These are phyloP conservation scores for Exophiala phaeomuriformis DNA, from an alignment of 2,329 filamentous ascomycete species.

Conservation along the genomic window DNA sequence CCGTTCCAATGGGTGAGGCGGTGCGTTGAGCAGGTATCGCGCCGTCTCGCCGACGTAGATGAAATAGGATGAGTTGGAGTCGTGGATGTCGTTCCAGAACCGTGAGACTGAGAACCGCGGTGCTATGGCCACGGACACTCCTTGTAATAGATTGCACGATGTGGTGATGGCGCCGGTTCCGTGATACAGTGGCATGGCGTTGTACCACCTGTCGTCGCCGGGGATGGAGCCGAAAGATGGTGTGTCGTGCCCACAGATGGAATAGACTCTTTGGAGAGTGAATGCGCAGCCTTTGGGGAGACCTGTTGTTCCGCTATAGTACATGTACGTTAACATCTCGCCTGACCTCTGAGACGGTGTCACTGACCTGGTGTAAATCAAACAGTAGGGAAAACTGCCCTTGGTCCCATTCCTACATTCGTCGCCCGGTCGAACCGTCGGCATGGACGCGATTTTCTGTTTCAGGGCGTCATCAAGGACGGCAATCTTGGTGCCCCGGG, in stretches of 20 bases:
- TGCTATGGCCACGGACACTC: conserved; percentile 38
- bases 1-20: conserved; percentile 40
- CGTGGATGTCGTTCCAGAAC: conserved; percentile 27
- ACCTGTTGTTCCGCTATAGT: conserved; percentile 52
- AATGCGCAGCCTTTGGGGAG: conserved; percentile 64
- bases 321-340: background rate
- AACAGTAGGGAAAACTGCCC: conserved; percentile 49
- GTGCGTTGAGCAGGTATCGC: conserved; percentile 42
- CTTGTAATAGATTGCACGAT: conserved; percentile 46
- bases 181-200: conserved; percentile 72
- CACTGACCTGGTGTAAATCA: conserved; percentile 61
- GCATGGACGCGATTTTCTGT: conserved; percentile 42
- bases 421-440: conserved; percentile 49
- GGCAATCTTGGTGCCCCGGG: conserved; percentile 50
- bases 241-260: conserved; percentile 29
- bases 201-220: conserved; percentile 58
- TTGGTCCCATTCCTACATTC: conserved; percentile 48
- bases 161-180: conserved; percentile 61
- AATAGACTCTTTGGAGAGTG: conserved; percentile 45
- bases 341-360: background rate
- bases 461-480: conserved; percentile 48
- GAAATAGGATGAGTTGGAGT: conserved; percentile 49
- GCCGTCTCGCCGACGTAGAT: conserved; percentile 48
- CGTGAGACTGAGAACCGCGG: conserved; percentile 31
- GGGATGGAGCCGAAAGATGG: conserved; percentile 8